phyloP scores from a whole-genome alignment of 371 early-diverging fungal species.

The Mortierella polycephala region DNA sequence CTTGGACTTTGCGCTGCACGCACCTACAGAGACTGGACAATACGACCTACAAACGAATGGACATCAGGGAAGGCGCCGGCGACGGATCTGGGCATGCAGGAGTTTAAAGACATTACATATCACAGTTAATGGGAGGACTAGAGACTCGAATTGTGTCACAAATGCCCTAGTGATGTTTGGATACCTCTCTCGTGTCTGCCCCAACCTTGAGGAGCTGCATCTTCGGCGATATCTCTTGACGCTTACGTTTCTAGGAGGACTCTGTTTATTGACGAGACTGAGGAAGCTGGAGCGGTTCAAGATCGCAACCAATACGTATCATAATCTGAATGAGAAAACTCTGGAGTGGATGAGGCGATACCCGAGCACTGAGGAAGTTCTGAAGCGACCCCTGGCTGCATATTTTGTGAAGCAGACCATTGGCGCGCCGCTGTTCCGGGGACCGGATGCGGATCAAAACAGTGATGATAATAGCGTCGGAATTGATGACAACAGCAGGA shows the following conservation, averaged over 20 bases:
- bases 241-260: constrained; percentile 5
- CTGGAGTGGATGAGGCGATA: constrained; percentile 6
- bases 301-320: neutral
- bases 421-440: neutral
- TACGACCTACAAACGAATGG: too few relatives aligned
- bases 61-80: neutral
- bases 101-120: constrained; percentile 13
- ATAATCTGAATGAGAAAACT: neutral
- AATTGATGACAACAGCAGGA: neutral
- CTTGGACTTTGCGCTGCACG: neutral
- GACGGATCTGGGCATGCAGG: constrained; percentile 12
- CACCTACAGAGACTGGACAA: too few relatives aligned
- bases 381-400: neutral
- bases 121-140: neutral
- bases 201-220: constrained; percentile 3
- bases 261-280: constrained; percentile 14
- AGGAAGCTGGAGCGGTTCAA: constrained; percentile 5
- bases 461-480: neutral
- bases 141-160: neutral
- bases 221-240: neutral
- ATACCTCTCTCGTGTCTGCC: constrained; percentile 9
- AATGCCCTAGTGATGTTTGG: constrained; percentile 12
- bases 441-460: neutral
- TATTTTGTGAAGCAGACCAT: neutral
- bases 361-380: neutral